Percentiles rank a stretch among this genome's conserved stretches.
Evolutionary conservation across 208 protist genomes (phyloP).

Genomic region (Acanthamoeba lenticulata): DNA sequence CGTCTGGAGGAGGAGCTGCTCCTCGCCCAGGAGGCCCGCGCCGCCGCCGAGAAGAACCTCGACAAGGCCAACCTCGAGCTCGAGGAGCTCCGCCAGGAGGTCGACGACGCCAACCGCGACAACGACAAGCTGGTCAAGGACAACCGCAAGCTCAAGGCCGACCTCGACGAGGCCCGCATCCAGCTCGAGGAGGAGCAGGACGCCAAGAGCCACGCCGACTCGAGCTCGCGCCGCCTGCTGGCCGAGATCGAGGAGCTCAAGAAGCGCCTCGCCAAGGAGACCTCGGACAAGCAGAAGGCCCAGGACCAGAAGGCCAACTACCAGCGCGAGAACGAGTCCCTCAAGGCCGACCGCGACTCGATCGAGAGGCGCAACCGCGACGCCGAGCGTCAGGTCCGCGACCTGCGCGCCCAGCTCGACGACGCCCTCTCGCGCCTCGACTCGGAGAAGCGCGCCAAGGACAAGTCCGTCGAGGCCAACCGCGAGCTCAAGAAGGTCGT

Average conservation of each 20-base stretch:
- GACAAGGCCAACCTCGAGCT: constrained; percentile 52
- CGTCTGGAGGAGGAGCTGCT: constrained; percentile 71
- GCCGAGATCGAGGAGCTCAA: constrained; percentile 71
- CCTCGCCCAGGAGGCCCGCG: constrained; percentile 52
- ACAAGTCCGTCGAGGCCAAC: constrained; percentile 68
- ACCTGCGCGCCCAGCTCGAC: constrained; percentile 62
- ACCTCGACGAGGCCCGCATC: constrained; percentile 71
- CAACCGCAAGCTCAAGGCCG: constrained; percentile 56
- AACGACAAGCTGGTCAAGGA: neutral
- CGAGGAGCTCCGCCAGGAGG: constrained; percentile 9
- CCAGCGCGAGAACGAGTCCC: constrained; percentile 62
- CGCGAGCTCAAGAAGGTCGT: constrained; percentile 71
- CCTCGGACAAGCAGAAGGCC: constrained; percentile 57
- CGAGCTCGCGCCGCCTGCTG: constrained; percentile 69
- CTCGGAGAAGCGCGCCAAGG: constrained; percentile 69
- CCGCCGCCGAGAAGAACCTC: constrained; percentile 54
- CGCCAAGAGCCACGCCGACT: constrained; percentile 60
- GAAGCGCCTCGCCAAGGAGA: neutral
- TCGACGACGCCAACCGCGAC: neutral
- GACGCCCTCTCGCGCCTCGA: constrained; percentile 72
- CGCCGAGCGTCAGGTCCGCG: constrained; percentile 65
- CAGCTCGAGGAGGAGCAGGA: constrained; percentile 73
- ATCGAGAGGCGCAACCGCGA: constrained; percentile 66
- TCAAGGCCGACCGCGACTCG: constrained; percentile 68
- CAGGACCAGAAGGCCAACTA: constrained; percentile 56